Evolutionary conservation across 331 rosid species (phyloP), one percentile per base, ranked within the genome.

Genomic region (Pyracantha coccinea): DNA sequence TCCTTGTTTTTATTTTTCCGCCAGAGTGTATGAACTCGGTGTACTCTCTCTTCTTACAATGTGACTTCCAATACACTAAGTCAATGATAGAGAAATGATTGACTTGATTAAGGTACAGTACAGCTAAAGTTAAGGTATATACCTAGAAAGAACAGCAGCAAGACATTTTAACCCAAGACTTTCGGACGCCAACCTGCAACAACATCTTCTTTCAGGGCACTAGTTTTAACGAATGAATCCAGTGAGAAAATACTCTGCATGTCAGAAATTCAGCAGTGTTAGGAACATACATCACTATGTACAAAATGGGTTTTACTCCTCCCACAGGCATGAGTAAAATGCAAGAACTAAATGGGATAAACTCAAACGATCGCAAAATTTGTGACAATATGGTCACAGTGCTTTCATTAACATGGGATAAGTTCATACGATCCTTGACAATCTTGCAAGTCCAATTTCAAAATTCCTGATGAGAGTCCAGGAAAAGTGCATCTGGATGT

Each of bases 131-230:
- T 71, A 8, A 6, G 8, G 44, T 28, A n/a, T 25, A 19, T 20
- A 62, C 41, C 4, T 16, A 71, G 11, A 57, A 9, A 53, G 21
- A 54, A n/a, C 28, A 69, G 28, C 24, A 3, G 53, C 20, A 66
- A 73, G 66, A 70, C 33, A 75, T 71, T 72, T 86, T 81, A 91
- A 79, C 88, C 91, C 66, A 89, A 85, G 45, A 91, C 96, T 83
- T 94, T 94, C 8, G 99, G 87, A 77, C 97, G 95, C 99, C 99
- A 94, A 81, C 99, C 99, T 6, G 84, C 93, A 80, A 94, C 78
- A 27, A 91, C 93, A 86, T 94, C 99, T 67, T 91, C 88, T 0
- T 89, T 84, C 70, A 75, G 81, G n/a, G 97, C 88, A 32, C 93
- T 79, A 24, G 99, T 94, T 75, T 87, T 90, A 25, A 82, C 52